phyloP scores from a whole-genome alignment of 768 basidiomycete genomes.

The Amanita pallidorosea region DNA sequence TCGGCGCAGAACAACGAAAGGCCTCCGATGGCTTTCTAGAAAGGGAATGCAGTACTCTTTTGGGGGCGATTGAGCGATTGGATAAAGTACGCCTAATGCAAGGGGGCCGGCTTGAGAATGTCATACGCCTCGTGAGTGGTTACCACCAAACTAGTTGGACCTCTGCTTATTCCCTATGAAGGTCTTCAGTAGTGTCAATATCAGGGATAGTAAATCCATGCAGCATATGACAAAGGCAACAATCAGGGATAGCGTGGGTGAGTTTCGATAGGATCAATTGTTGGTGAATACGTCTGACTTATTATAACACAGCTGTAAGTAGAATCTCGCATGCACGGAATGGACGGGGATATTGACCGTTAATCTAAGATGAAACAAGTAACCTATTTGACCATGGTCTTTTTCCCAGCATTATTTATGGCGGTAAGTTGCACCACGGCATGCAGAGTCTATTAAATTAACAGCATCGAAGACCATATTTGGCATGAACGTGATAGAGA shows the following conservation, averaged over 20 bases:
- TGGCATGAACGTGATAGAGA: constrained; percentile 47
- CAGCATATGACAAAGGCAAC: constrained; percentile 29
- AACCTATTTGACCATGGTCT: constrained; percentile 52
- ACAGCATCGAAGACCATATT: constrained; percentile 32
- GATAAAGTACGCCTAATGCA: constrained; percentile 30
- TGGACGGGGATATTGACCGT: background rate
- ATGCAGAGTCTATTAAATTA: background rate
- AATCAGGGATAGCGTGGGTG: constrained; percentile 21
- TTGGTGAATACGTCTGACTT: background rate
- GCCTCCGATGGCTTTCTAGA: constrained; percentile 23
- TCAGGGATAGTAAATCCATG: constrained; percentile 35
- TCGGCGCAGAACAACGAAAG: constrained; percentile 14
- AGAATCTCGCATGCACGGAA: too few relatives aligned
- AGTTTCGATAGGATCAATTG: background rate
- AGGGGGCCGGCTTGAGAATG: constrained; percentile 35
- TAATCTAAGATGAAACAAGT: constrained; percentile 39
- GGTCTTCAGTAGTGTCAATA: constrained; percentile 38
- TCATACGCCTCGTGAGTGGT: constrained; percentile 32
- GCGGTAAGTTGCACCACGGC: constrained; percentile 22
- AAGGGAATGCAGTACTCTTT: constrained; percentile 35
- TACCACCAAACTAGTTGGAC: background rate
- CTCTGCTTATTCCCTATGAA: constrained; percentile 9
- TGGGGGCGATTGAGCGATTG: constrained; percentile 39
- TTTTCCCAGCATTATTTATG: constrained; percentile 45
- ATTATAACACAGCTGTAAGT: constrained; percentile 10